Evolutionary conservation across 306 rosid genomes (phyloP), one percentile per base, ranked within the genome.

Genomic region (Castanea sativa): DNA sequence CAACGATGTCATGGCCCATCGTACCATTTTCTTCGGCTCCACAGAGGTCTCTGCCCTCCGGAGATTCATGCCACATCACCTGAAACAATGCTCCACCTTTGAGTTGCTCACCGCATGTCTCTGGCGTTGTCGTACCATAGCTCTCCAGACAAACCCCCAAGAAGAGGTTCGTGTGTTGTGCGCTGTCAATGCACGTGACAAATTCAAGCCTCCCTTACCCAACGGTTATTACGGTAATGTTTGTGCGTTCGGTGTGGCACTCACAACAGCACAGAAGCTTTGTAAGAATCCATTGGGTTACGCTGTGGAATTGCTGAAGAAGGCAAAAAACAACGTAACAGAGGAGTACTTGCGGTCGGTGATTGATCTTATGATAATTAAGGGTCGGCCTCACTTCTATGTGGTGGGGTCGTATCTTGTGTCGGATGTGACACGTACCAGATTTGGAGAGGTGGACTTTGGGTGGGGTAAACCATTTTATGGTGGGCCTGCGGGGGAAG

Each of bases 171-270:
- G 93, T 71, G 69, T 90, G 4, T 4, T 87, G 2, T 90, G 87
- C 80, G 59, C 84, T 0, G 90, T 86, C 1, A 82, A 80, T 3
- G 82, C 90, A 0, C 93, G 93, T 1, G 7, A 52, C 67, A 90
- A 45, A 25, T 82, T 92, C 56, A 27, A 84, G 20, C 90, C 92
- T 15, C 87, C 90, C 0, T 38, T 92, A 5, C 97, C 97, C 0
- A 4, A 23, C 0, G 94, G 93, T 2, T 92, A 78, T 60, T 92
- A 92, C 2, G 94, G 97, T 2, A 92, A 92, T 15, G 92, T 71
- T 0, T 74, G 88, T 43, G 92, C 87, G 0, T 86, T 86, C 60
- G 77, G 90, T 0, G 85, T 64, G n/a, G 97, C 94, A 0, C 75
- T 90, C 5, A 79, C 94, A 1, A 87, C 84, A 0, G 90, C 93